Evolutionary conservation across 257 asterid species (phyloP).

Genomic region (Verbena officinalis): DNA sequence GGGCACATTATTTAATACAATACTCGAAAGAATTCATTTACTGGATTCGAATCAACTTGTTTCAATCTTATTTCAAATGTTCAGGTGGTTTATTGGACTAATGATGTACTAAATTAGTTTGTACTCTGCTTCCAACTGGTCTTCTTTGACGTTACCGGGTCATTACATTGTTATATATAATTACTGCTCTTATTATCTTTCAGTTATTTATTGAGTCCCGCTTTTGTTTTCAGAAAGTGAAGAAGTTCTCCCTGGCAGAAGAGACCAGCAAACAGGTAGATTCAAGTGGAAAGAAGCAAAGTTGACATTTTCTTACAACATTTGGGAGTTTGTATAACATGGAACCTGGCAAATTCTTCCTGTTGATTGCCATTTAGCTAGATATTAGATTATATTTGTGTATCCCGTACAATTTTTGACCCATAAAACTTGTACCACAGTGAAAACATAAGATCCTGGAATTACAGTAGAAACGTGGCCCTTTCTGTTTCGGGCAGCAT

Average conservation of each 20-base stretch:
- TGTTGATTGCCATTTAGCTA: not conserved
- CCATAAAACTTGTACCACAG: slow-evolving; percentile 20
- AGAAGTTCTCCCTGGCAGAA: slow-evolving; percentile 56
- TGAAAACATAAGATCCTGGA: slow-evolving; percentile 35
- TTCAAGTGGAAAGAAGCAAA: slow-evolving; percentile 38
- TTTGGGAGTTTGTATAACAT: not conserved
- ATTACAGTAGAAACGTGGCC: not conserved
- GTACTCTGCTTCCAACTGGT: not conserved
- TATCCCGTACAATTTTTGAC: not conserved
- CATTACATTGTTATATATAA: not conserved
- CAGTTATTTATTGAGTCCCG: not conserved
- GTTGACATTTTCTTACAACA: slow-evolving; percentile 20
- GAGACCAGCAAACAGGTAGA: slow-evolving; percentile 34
- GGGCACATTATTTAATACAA: not conserved
- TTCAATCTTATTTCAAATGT: not conserved
- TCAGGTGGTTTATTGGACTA: not conserved
- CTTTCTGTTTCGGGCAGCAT: not conserved
- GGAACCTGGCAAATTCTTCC: slow-evolving; percentile 18
- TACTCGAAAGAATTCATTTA: not conserved
- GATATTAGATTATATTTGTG: not conserved
- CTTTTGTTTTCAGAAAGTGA: slow-evolving; percentile 48
- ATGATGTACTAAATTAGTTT: not conserved
- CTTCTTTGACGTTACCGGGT: not conserved
- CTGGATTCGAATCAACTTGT: slow-evolving; percentile 1
- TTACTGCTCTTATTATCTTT: not conserved